Evolutionary conservation across 805 yeast genomes (phyloP), one percentile per base, ranked within the genome.

Genomic region (Schizosaccharomyces lindneri): DNA sequence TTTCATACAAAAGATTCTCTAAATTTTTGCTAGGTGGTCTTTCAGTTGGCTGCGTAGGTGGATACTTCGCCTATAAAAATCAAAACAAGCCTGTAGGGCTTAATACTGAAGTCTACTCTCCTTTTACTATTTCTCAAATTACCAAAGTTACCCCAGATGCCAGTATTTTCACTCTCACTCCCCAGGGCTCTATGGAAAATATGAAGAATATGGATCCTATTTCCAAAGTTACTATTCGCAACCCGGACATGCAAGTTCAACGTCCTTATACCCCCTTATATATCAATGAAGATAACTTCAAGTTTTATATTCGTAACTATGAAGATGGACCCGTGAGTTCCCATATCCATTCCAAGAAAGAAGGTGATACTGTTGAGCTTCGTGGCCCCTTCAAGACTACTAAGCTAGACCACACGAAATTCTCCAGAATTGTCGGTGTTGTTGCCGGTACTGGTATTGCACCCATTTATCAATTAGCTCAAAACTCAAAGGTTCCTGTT

Each of bases 381-480:
- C 60, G 60, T 19, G 60, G 60, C 21, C 60, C 60, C 46, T 21
- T 29, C n/a, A 27, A 27, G 27, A 21, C 27, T 5, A 39, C 48
- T 2, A 57, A 41, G n/a, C 43, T 57, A 19, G 57, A 51, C n/a
- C 11, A 6, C 2, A 51, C 31, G 5, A 21, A 51, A 29, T 51
- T 19, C 57, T 21, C 60, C 11, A 27, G 60, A 21, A 57, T 57
- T 43, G 19, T 57, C 9, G 43, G 27, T 31, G 24, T 57, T 24
- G 43, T 36, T 31, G 60, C 48, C 19, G 60, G 60, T n/a, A 57
- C 60, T 9, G 60, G 60, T n/a, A 9, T 57, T 57, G 60, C 60
- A 11, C 60, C 60, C n/a, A 57, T 57, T 11, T 21, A 27, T 39
- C 60, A 57, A n/a, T 36, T 57, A 36, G 57, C 57, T 51, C 57